Base-by-base conservation (phyloP, 345 rosid genomes). In the Syzygium aromaticum region DNA sequence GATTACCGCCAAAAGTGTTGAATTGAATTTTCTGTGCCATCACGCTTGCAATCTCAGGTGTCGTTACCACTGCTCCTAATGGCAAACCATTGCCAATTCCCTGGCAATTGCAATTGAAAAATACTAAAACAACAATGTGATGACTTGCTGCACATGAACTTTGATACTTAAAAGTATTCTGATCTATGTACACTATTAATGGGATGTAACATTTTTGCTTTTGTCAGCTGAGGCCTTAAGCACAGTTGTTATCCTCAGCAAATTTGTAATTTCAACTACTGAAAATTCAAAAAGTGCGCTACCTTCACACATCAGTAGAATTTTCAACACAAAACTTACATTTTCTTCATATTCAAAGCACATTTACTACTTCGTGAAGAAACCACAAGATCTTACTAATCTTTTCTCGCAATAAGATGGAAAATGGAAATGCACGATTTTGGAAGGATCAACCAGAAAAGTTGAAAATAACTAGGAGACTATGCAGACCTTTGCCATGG, bases 51-150 rank as follows among this genome's bases (percentile, higher is more conserved):
- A 98, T 98, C 90, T 95, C 98, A n/a, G 97, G 97, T 49, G 99
- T 98, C 56, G 98, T 98, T 85, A 96, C 98, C 57, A 96, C 99
- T 17, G 99, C 99, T 86, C 98, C 99, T 86, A 98, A 90, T 52
- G 99, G 99, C 88, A 98, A 93, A 85, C 98, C 98, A 84, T 96
- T 98, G 87, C 99, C 98, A 43, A 96, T 98, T 22, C 99, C 99
- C 98, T 96, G 91, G 86, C 30, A 86, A 73, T 64, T 77, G 64
- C 7, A 6, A 89, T 21, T 77, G 12, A 57, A 40, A 11, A 16
- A 30, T 52, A 17, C 17, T 46, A 21, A 56, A 56, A 28, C 54
- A 28, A 54, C 53, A 53, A 28, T 23, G 22, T 23, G 78, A 54
- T n/a, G 57, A 52, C 95, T 96, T 14, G 14, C 82, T 85, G 86